Conservation (phyloP, 495 filamentous ascomycete species). For the Neurospora sp. region DNA sequence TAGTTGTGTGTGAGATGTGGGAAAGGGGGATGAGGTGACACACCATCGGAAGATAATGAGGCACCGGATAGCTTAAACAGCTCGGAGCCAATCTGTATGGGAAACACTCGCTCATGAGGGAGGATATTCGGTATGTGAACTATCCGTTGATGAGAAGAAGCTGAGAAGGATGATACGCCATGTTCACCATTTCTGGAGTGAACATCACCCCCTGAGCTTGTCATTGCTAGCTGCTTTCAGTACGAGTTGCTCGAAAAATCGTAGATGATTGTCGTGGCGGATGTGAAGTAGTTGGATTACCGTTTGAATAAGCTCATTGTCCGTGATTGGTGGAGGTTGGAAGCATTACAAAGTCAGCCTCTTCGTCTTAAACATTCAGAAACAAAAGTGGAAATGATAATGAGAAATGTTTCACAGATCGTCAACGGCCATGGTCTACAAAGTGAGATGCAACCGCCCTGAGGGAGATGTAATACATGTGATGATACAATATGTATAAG, state of each 20-base stretch:
- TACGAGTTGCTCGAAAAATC: not conserved
- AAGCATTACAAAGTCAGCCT: not conserved
- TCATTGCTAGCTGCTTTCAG: not conserved
- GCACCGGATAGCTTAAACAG: slow-evolving; percentile 91
- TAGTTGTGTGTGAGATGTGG: slow-evolving; percentile 3
- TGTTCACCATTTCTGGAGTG: not conserved
- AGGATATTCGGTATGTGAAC: slow-evolving; percentile 47
- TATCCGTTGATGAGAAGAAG: slow-evolving; percentile 11
- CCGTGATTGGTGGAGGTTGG: not conserved
- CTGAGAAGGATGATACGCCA: not conserved
- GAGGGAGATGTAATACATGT: not conserved
- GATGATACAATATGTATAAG: not conserved
- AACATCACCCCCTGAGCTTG: not conserved
- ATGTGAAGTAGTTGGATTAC: not conserved
- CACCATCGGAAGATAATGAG: slow-evolving; percentile 90
- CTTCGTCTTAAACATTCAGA: not conserved
- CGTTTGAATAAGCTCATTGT: not conserved
- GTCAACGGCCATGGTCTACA: not conserved
- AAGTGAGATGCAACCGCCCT: not conserved
- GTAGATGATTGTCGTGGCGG: not conserved
- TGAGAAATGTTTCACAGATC: not conserved
- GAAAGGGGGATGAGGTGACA: slow-evolving; percentile 19
- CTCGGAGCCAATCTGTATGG: slow-evolving; percentile 88
- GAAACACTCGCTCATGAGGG: slow-evolving; percentile 65
- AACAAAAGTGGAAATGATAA: not conserved